phyloP scores from a whole-genome alignment of 2,329 filamentous ascomycete genomes.

The Neofusicoccum ribis region DNA sequence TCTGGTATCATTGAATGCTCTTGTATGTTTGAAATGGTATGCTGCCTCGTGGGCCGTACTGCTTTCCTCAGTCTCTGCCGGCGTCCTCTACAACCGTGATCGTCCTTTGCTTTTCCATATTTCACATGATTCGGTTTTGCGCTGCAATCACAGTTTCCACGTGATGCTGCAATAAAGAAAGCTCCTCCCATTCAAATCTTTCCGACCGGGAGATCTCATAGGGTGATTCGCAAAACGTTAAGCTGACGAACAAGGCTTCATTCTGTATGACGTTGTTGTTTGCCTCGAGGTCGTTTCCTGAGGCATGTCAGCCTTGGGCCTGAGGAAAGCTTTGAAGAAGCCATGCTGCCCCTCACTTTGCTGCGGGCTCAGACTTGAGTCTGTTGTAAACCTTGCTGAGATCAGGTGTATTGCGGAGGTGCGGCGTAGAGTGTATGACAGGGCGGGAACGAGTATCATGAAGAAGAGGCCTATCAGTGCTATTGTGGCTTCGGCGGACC shows the following conservation, averaged over 20 bases:
- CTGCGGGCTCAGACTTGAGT: neutral
- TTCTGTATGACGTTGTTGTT: neutral
- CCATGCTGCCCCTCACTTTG: neutral
- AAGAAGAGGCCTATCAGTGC: neutral
- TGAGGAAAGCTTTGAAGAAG: neutral
- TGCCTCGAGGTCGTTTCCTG: neutral
- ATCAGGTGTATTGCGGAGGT: neutral
- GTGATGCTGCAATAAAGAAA: neutral
- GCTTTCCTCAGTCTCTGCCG: too few relatives aligned
- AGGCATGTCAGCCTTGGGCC: too few relatives aligned
- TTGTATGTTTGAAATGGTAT: too few relatives aligned
- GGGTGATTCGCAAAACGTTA: neutral
- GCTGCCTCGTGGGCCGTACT: too few relatives aligned
- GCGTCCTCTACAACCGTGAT: too few relatives aligned
- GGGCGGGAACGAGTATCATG: neutral
- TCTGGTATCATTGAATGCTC: too few relatives aligned
- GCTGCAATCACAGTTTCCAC: too few relatives aligned
- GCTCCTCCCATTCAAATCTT: neutral
- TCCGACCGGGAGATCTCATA: neutral
- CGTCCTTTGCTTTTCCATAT: too few relatives aligned
- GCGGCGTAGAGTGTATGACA: neutral
- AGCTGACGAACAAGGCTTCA: neutral
- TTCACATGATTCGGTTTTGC: too few relatives aligned
- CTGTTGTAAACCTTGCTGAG: neutral
- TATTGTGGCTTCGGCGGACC: neutral